Conservation (phyloP, 2,329 filamentous ascomycete genomes). For the Apiospora kogelbergensis region DNA sequence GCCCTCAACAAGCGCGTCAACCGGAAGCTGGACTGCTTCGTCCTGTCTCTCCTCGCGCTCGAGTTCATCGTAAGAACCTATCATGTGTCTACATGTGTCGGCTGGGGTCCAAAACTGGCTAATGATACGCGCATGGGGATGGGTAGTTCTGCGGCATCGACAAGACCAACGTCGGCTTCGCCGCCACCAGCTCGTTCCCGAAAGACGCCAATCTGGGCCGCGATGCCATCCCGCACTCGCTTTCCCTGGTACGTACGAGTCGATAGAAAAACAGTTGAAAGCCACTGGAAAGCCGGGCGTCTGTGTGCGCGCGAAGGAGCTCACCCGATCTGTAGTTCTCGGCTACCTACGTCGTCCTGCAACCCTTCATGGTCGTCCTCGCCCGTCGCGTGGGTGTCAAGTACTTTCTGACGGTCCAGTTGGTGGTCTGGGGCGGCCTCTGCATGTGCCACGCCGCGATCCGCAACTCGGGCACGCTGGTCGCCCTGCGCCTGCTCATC, state of each 20-base stretch:
- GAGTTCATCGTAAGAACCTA: constrained; percentile 21
- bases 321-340: too few species aligned
- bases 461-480: constrained; percentile 13
- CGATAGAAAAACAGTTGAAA: too few species aligned
- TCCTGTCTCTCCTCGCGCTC: constrained; percentile 17
- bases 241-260: constrained; percentile 20
- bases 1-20: constrained; percentile 18
- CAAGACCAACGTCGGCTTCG: constrained; percentile 24
- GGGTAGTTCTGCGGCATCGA: constrained; percentile 23
- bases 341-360: constrained; percentile 22
- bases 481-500: constrained; percentile 21
- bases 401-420: constrained; percentile 15
- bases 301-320: too few species aligned
- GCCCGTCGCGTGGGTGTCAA: constrained; percentile 21
- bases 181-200: constrained; percentile 22
- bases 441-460: constrained; percentile 23
- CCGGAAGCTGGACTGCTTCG: constrained; percentile 18
- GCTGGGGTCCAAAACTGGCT: too few species aligned
- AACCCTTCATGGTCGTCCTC: constrained; percentile 23
- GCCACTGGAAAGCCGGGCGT: too few species aligned
- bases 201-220: constrained; percentile 21
- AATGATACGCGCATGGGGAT: too few species aligned
- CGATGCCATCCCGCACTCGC: constrained; percentile 22
- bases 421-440: constrained; percentile 20
- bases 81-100: too few species aligned